phyloP scores from a whole-genome alignment of 352 stramenopile genomes.

The Phytophthora podocarpi region DNA sequence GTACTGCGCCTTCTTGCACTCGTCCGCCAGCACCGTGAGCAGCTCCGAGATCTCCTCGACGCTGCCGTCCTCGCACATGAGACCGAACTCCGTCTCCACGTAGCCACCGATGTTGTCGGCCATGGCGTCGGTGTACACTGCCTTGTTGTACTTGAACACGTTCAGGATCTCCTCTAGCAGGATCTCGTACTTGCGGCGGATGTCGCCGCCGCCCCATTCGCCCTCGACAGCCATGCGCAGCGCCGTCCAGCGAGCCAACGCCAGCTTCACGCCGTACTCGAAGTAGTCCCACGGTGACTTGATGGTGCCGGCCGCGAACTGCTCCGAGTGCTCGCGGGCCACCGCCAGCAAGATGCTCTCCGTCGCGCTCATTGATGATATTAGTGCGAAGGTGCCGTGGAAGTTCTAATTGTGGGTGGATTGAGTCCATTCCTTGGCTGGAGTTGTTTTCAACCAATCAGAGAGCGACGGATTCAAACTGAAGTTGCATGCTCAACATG shows the following conservation, averaged over 20 bases:
- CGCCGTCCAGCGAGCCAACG: slow-evolving; percentile 79
- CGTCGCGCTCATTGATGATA: slow-evolving; percentile 44
- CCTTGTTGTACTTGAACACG: slow-evolving; percentile 85
- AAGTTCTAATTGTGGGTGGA: background rate
- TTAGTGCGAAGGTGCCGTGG: too few species aligned
- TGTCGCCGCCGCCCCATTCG: slow-evolving; percentile 85
- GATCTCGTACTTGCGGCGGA: slow-evolving; percentile 81
- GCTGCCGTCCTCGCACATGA: slow-evolving; percentile 82
- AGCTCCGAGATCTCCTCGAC: slow-evolving; percentile 74
- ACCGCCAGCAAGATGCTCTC: slow-evolving; percentile 62
- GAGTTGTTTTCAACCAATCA: slow-evolving; percentile 22
- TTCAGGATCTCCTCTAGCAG: slow-evolving; percentile 79
- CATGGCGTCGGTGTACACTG: slow-evolving; percentile 71
- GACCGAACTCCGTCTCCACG: slow-evolving; percentile 76
- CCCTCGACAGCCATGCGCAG: slow-evolving; percentile 85
- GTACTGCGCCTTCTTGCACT: slow-evolving; percentile 84
- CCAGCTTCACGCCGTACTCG: slow-evolving; percentile 82
- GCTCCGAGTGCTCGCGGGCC: slow-evolving; percentile 57
- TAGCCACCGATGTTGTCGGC: slow-evolving; percentile 70
- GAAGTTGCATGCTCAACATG: slow-evolving; percentile 11
- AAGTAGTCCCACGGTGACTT: slow-evolving; percentile 86
- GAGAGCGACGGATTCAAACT: background rate
- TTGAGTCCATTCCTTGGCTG: slow-evolving; percentile 23
- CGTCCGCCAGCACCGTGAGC: slow-evolving; percentile 66
- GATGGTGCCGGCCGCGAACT: slow-evolving; percentile 56